phyloP scores from a whole-genome alignment of 1,284 basidiomycete genomes.

The Malassezia caprae region DNA sequence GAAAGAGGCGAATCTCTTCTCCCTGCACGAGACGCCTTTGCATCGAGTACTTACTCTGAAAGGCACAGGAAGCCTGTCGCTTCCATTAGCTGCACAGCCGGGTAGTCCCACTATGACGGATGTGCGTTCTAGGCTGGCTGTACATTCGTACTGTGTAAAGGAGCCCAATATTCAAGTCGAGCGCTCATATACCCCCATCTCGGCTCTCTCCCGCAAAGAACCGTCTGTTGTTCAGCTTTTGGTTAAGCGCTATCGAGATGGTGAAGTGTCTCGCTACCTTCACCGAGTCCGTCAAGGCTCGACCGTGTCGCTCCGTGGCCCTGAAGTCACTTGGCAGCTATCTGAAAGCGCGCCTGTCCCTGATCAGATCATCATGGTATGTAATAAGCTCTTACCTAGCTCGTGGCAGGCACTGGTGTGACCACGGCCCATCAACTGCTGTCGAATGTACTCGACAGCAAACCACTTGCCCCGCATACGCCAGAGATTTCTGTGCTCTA shows the following conservation, averaged over 20 bases:
- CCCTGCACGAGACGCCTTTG: not conserved
- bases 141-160: conserved; percentile 16
- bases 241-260: conserved; percentile 17
- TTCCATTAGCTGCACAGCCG: not conserved
- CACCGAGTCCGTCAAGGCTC: conserved; percentile 7
- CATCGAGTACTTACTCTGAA: conserved; percentile 4
- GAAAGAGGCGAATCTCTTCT: not conserved
- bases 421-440: conserved; percentile 16
- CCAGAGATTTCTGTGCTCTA: conserved; percentile 9
- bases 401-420: conserved; percentile 19
- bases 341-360: not conserved
- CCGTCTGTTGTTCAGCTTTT: not conserved
- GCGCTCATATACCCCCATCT: conserved; percentile 18
- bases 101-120: not conserved
- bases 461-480: not conserved
- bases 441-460: conserved; percentile 1
- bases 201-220: not conserved
- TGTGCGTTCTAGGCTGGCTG: not conserved
- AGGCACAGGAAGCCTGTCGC: no score
- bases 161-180: conserved; percentile 19
- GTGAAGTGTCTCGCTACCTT: conserved; percentile 20
- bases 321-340: conserved; percentile 14
- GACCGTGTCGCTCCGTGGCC: conserved; percentile 14
- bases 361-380: conserved; percentile 14
- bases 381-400: conserved; percentile 2